Evolutionary conservation across 192 early-diverging fungal species (phyloP), one percentile per base, ranked within the genome.

Genomic region (Coemansia sp.): DNA sequence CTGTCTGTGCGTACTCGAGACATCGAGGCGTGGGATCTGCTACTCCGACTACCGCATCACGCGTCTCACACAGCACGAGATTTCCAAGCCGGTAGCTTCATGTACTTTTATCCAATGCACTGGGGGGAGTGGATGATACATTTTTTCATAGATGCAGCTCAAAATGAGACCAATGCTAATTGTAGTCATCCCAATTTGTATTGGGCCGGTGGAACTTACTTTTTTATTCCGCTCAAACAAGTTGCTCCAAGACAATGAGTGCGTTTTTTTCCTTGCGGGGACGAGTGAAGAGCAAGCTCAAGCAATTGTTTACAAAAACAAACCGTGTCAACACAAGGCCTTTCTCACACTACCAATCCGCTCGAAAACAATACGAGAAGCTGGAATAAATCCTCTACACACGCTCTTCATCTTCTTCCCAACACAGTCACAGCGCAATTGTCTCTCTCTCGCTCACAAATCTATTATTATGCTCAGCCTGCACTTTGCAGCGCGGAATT

Each of bases 341-440:
- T 7, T 45, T 45, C 42, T 45, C 42, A 45, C 42, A 16, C 42
- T 45, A 45, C 42, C 42, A 45, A 45, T 45, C 42, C 18, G 42
- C 42, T 20, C 18, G 7, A 45, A n/a, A 16, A 45, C 42, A 45
- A 45, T 45, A 45, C 42, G 18, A 16, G 6, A 6, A 45, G 18
- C 11, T 53, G 50, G 11, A 53, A 53, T 31, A 26, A 53, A 53
- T 53, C 50, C 24, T 50, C 55, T 45, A 45, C 42, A 45, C 42
- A 20, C 42, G 18, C 18, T 45, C 31, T 51, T 26, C 48, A 3
- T 26, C n/a, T 21, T 21, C 20, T 18, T 50, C 21, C 46, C 23
- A 53, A 53, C 14, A 53, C 10, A 53, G 13, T 40, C 39, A 40
- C 39, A 40, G 13, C 11, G 10, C 39, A 40, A 40, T 40, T 40